Evolutionary conservation across 768 basidiomycete species (phyloP), one percentile per base, ranked within the genome.

Genomic region (Paxillus ammoniavirescens): DNA sequence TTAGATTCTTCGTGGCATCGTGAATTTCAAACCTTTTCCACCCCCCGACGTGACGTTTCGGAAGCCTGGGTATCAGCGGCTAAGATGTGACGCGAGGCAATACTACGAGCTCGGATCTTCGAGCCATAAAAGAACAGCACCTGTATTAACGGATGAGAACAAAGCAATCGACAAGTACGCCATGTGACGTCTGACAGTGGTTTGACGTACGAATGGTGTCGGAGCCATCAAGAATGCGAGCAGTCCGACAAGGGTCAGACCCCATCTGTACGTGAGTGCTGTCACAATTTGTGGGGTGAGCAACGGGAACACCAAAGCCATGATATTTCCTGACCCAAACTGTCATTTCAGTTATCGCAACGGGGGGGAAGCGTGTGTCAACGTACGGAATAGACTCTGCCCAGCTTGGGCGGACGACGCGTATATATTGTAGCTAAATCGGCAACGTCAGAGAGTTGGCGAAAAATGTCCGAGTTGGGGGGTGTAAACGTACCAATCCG

Each of bases 391-490:
- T 31, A 82, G 67, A 36, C 73, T 77, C 57, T 80, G 79, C 0
- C 75, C 82, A 0, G 82, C 82, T 47, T 82, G 70, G 0, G 80
- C 82, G 9, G 78, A 80, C 6, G 80, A 82, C 1, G 82, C 77
- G 55, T 79, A 82, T 6, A 70, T 63, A 7, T 72, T 71, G 53
- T 76, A 75, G 55, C 76, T 77, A 44, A 26, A 17, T 42, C 26
- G 28, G 33, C 3, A 26, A 54, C 45, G 21, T 51, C 10, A 23
- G 14, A 52, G 18, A 18, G 15, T 15, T 36, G 17, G 47, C 10
- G 4, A 21, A 36, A 8, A 3, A 26, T 6, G 26, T 26, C 2
- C n/a, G 6, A 10, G 15, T 8, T 28, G 14, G 4, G 40, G 40
- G 18, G 28, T 15, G 4, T 4, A 8, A 26, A 58, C 75, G 52